phyloP scores from a whole-genome alignment of 768 basidiomycete species.

The Boletus rufocinnamomeus region DNA sequence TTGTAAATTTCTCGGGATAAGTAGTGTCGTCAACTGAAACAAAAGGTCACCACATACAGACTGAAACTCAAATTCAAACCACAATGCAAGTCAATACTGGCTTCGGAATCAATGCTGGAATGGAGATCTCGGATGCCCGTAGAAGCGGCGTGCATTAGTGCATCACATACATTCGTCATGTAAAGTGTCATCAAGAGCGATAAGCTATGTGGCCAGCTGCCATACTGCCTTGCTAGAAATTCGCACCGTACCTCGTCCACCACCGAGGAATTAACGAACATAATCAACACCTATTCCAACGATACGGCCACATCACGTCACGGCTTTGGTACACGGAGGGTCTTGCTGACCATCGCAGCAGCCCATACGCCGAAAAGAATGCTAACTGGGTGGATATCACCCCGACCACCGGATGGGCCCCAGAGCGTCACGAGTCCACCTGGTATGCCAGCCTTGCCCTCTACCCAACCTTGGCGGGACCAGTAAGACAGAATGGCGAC shows the following conservation, averaged over 20 bases:
- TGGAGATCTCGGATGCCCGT: neutral
- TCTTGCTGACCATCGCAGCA: slow-evolving; percentile 98
- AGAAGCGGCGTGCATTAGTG: neutral
- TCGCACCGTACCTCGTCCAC: slow-evolving; percentile 8
- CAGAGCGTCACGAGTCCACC: slow-evolving; percentile 73
- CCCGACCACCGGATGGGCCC: slow-evolving; percentile 68
- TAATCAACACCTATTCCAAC: neutral
- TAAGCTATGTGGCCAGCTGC: slow-evolving; percentile 4
- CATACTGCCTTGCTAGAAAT: neutral
- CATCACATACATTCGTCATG: slow-evolving; percentile 17
- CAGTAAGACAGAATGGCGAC: slow-evolving; percentile 81
- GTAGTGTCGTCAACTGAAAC: too few species aligned
- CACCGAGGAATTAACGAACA: neutral
- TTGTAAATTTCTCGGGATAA: too few species aligned
- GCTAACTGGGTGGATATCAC: slow-evolving; percentile 83
- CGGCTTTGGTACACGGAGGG: slow-evolving; percentile 80
- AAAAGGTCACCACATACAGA: neutral
- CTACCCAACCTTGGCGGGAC: slow-evolving; percentile 84
- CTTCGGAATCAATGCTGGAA: neutral
- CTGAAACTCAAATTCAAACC: neutral
- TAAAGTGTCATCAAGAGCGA: slow-evolving; percentile 14
- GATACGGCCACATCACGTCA: slow-evolving; percentile 35
- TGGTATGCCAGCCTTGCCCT: slow-evolving; percentile 73
- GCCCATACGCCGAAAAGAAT: slow-evolving; percentile 86
- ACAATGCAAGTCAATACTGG: neutral